Base-by-base conservation (phyloP, 257 asterid genomes). In the Nicotiana noctiflora region DNA sequence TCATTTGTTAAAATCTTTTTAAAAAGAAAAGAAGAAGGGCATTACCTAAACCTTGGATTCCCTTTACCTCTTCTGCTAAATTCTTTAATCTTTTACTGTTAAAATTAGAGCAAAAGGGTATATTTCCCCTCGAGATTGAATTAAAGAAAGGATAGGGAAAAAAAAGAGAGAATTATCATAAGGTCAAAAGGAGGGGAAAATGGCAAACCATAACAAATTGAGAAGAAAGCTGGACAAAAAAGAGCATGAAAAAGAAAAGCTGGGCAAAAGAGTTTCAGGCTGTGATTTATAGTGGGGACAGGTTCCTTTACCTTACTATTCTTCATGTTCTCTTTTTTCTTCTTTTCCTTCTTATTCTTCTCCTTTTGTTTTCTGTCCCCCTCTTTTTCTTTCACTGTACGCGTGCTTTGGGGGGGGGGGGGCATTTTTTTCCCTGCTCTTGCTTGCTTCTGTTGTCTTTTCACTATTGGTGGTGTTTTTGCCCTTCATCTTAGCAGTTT, bases 291-390 rank as follows among this genome's bases (percentile, higher is more conserved):
- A 40, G 76, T 19, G 76, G 56, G 75, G 76, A 40, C 53, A 67
- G 76, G 2, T n/a, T 68, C 32, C 56, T 68, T 68, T 40, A 68
- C 5, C 7, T 3, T 37, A 18, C 12, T 37, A 68, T 68, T 19
- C 56, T 68, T 37, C 32, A 5, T 15, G 1, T 11, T 68, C 18
- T 37, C 55, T 67, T 67, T 18, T 46, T 34, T 40, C n/a, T 53
- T n/a, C 2, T 68, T 68, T 68, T 37, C n/a, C 56, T 68, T 68
- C 31, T n/a, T 68, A 68, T 68, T 68, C 76, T 40, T 40, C 76
- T 68, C 32, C 6, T 68, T 62, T 40, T 68, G 32, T 37, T 68
- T 67, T 68, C 27, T 68, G 76, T 37, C 76, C 55, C 31, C 10
- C 27, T 37, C 44, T 40, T 68, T 37, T 68, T 40, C 56, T 19